Evolutionary conservation across 108 stramenopile species (phyloP), one percentile per base, ranked within the genome.

Genomic region (Seminavis robusta): DNA sequence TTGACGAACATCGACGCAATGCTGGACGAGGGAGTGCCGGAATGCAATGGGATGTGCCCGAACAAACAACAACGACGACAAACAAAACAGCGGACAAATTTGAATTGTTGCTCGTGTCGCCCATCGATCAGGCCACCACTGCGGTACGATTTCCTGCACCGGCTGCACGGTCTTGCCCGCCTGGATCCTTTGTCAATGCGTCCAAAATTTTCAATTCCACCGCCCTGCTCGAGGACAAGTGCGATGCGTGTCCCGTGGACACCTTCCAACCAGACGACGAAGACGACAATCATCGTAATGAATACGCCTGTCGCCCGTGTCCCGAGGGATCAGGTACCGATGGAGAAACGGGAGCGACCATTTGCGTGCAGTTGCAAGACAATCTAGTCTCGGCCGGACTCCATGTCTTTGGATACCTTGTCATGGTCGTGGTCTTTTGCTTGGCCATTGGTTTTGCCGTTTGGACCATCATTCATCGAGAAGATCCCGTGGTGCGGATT

Each of bases 21-120:
- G 48, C 33, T 34, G 81, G 81, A 7, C 77, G 81, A 31, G 75
- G 42, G 16, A 55, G 75, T 1, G 81, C 81, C 13, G 71, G 62
- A 23, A 76, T 56, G 7, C 81, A 83, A 65, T 74, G 77, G 71
- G 48, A 75, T 11, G 52, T 52, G n/a, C n/a, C n/a, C n/a, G n/a
- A n/a, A n/a, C n/a, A n/a, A n/a, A n/a, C n/a, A n/a, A n/a, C 10
- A 13, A 36, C 13, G 33, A 19, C 17, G 34, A 11, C n/a, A 23
- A 56, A 29, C n/a, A 11, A 19, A 40, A 57, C n/a, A n/a, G n/a
- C 20, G 25, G 47, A 29, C 6, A 34, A 30, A 61, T 58, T 67
- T 15, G 15, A 2, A 43, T 52, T 33, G 54, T 13, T 1, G n/a
- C 67, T 64, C 16, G 58, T 79, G 11, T 38, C 65, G 15, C 77